Conservation (phyloP, 768 basidiomycete species). For the Termitomyces sp. region DNA sequence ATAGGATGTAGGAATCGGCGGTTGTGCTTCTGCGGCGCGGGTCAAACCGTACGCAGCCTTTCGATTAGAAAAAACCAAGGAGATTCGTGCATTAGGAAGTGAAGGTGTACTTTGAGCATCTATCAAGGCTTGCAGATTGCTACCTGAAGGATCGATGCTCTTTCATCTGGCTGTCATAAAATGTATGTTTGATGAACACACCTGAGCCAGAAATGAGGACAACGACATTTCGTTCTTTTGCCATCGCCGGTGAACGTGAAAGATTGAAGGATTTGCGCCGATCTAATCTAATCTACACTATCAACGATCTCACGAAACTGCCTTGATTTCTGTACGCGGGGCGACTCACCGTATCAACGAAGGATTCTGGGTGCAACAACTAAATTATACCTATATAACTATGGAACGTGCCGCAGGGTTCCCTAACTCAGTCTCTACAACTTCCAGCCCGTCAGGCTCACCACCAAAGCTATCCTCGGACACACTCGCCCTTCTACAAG, state of each 20-base stretch:
- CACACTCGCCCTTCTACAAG: conserved; percentile 40
- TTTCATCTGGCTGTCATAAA: neutral
- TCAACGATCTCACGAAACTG: neutral
- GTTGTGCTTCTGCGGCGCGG: conserved; percentile 68
- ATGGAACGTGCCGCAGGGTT: conserved; percentile 24
- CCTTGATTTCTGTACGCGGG: neutral
- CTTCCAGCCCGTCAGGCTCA: conserved; percentile 30
- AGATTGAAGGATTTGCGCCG: conserved; percentile 1
- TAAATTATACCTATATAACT: neutral
- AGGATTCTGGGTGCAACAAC: neutral
- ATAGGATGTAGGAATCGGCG: conserved; percentile 80
- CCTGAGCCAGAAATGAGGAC: conserved; percentile 59
- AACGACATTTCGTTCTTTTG: conserved; percentile 32
- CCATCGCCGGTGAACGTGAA: conserved; percentile 10
- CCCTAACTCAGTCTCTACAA: conserved; percentile 22
- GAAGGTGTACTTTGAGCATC: conserved; percentile 77
- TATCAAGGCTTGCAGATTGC: conserved; percentile 95
- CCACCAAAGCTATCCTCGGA: conserved; percentile 35
- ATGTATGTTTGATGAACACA: conserved; percentile 22
- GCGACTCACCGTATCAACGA: neutral
- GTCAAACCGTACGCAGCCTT: conserved; percentile 87
- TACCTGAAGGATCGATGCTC: conserved; percentile 52
- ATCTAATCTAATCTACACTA: conserved; percentile 7
- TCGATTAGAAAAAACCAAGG: conserved; percentile 87
- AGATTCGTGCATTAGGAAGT: conserved; percentile 71